Percentiles rank a stretch among this genome's conserved stretches.
Evolutionary conservation across 352 stramenopile species (phyloP).

Genomic region (Halophytophthora batemanensis): DNA sequence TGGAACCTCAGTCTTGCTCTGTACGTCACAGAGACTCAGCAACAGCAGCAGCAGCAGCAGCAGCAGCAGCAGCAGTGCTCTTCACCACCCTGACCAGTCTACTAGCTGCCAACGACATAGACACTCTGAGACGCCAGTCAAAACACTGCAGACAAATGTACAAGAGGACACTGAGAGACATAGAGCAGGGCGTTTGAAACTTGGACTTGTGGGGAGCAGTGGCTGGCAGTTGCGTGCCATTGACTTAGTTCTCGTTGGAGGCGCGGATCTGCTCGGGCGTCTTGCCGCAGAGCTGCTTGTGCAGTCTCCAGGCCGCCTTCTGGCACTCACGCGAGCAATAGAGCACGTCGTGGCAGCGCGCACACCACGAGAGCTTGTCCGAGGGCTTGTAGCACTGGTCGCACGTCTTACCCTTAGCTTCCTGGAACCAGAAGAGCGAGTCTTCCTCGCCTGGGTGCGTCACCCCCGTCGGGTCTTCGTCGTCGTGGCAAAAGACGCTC

Average conservation of each 20-base stretch:
- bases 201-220: not conserved
- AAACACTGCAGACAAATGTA: not conserved
- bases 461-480: conserved; percentile 37
- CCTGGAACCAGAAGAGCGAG: conserved; percentile 58
- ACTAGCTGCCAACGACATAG: not conserved
- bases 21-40: conserved; percentile 47
- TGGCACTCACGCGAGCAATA: conserved; percentile 87
- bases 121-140: not conserved
- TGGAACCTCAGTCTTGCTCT: conserved; percentile 65
- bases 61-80: conserved; percentile 1
- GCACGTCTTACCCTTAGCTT: conserved; percentile 58
- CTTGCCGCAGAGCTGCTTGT: conserved; percentile 75
- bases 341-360: conserved; percentile 57
- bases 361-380: conserved; percentile 58
- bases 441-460: conserved; percentile 55
- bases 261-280: conserved; percentile 43
- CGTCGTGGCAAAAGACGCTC: conserved; percentile 37
- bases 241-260: conserved; percentile 15
- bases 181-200: too few species aligned
- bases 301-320: conserved; percentile 69
- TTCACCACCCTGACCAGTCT: conserved; percentile 2
- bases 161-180: too few species aligned
- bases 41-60: conserved; percentile 14
- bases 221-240: not conserved
- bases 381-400: conserved; percentile 54